Evolutionary conservation across 768 basidiomycete species (phyloP).

Genomic region (Mycena olivaceomarginata): DNA sequence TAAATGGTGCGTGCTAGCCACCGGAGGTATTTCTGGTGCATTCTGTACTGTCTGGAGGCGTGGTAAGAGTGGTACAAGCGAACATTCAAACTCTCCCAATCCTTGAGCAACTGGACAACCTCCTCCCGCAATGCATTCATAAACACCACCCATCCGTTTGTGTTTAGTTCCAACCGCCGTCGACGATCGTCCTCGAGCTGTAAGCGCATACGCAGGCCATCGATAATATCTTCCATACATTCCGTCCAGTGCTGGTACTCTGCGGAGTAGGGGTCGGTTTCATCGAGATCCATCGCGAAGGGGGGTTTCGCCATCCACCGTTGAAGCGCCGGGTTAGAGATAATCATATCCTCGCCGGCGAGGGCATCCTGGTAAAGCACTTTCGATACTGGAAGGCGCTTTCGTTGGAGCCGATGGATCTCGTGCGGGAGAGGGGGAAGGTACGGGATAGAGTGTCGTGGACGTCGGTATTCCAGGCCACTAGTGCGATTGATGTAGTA

Average conservation of each 20-base stretch:
- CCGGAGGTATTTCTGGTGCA: not conserved
- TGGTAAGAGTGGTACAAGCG: conserved; percentile 4
- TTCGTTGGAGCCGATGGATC: not conserved
- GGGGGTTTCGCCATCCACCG: conserved; percentile 11
- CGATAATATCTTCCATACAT: not conserved
- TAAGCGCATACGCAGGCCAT: conserved; percentile 8
- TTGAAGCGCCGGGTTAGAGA: not conserved
- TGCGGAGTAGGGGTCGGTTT: not conserved
- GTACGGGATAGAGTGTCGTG: not conserved
- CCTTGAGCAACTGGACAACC: not conserved
- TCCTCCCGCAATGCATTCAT: not conserved
- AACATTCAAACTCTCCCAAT: not conserved
- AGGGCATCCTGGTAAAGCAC: not conserved
- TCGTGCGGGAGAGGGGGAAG: not conserved
- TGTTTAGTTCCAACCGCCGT: not conserved
- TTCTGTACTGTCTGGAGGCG: not conserved
- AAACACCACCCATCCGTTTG: not conserved
- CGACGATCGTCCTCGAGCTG: not conserved
- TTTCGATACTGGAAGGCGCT: not conserved
- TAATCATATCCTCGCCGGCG: not conserved
- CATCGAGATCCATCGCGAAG: conserved; percentile 8
- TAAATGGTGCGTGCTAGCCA: conserved; percentile 11
- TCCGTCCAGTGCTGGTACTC: not conserved
- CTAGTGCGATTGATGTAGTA: not conserved
- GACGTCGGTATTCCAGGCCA: not conserved